phyloP scores from a whole-genome alignment of 2,329 filamentous ascomycete species.

The Apiospora sp. region DNA sequence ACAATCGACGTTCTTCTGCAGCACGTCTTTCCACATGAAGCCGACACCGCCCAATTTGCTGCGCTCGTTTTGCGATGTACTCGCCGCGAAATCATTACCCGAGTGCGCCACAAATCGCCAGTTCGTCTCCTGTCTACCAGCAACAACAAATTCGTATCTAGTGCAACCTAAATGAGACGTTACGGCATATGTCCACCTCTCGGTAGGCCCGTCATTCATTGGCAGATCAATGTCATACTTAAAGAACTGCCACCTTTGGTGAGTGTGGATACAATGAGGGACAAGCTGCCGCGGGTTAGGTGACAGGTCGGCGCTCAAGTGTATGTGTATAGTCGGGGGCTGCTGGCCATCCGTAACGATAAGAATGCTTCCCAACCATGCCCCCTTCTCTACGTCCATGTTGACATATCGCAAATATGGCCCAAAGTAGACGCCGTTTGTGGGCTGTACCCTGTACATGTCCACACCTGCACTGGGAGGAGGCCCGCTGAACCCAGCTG shows the following conservation, averaged over 20 bases:
- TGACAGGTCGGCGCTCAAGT: slow-evolving; percentile 87
- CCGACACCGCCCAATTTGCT: slow-evolving; percentile 86
- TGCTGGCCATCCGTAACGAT: slow-evolving; percentile 91
- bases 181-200: slow-evolving; percentile 97
- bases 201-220: slow-evolving; percentile 84
- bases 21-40: slow-evolving; percentile 98
- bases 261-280: slow-evolving; percentile 81
- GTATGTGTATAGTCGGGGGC: slow-evolving; percentile 94
- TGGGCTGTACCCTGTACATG: slow-evolving; percentile 91
- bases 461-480: slow-evolving; percentile 89
- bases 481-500: slow-evolving; percentile 87
- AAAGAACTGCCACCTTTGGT: slow-evolving; percentile 95
- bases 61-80: slow-evolving; percentile 86
- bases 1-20: slow-evolving; percentile 96
- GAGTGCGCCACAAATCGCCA: slow-evolving; percentile 98
- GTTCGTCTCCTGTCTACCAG: slow-evolving; percentile 85
- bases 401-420: slow-evolving; percentile 96
- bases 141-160: slow-evolving; percentile 96
- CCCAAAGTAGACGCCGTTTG: slow-evolving; percentile 97
- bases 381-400: slow-evolving; percentile 90
- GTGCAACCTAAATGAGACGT: slow-evolving; percentile 97
- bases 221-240: slow-evolving; percentile 90
- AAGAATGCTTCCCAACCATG: slow-evolving; percentile 94
- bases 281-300: slow-evolving; percentile 91
- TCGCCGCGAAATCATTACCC: slow-evolving; percentile 92